phyloP scores from a whole-genome alignment of 2,329 filamentous ascomycete species.

The Venturia aucupariae region DNA sequence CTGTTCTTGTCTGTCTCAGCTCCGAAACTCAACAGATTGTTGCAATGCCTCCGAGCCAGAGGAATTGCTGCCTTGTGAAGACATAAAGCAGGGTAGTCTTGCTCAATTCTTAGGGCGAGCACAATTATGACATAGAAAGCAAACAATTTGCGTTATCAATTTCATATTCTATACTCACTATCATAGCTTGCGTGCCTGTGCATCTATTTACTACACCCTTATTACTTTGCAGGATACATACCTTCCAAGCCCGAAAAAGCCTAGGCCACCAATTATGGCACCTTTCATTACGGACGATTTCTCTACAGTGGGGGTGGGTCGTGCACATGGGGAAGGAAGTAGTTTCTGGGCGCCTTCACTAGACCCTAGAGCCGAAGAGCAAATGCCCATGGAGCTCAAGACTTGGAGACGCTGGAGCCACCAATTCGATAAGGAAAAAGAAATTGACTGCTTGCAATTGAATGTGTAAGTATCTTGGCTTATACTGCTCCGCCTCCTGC shows the following conservation, averaged over 20 bases:
- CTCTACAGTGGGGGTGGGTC: background rate
- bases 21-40: constrained; percentile 4
- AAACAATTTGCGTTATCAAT: background rate
- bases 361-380: constrained; percentile 8
- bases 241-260: background rate
- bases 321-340: background rate
- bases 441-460: background rate
- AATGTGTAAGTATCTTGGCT: constrained; percentile 7
- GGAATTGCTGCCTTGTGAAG: background rate
- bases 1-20: constrained; percentile 11
- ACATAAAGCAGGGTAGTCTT: background rate
- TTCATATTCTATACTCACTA: background rate
- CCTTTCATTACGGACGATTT: background rate
- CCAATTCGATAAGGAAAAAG: constrained; percentile 13
- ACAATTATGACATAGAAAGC: background rate
- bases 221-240: background rate
- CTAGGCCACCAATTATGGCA: constrained; percentile 6
- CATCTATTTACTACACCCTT: background rate
- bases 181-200: background rate
- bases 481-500: background rate
- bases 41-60: background rate
- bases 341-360: constrained; percentile 2
- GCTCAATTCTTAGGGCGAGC: background rate
- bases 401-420: constrained; percentile 12
- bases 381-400: constrained; percentile 4